phyloP scores from a whole-genome alignment of 352 stramenopile species.

The Globisporangium nagaii region DNA sequence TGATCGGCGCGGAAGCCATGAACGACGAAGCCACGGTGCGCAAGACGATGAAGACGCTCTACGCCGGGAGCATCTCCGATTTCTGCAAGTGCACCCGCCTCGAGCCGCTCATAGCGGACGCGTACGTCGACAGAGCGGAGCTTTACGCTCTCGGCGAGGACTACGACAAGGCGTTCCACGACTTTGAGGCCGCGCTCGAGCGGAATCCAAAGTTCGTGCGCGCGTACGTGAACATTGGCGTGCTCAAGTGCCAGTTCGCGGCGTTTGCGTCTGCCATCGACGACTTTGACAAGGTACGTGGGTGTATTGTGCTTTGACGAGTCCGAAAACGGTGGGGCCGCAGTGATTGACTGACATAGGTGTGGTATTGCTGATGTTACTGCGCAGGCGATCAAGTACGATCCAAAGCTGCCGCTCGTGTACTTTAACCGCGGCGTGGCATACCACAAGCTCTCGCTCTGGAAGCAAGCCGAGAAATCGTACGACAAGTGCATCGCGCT shows the following conservation, averaged over 20 bases:
- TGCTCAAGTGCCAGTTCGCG: constrained; percentile 78
- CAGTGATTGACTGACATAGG: not conserved
- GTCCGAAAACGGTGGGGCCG: too few relatives aligned
- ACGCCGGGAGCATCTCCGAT: constrained; percentile 43
- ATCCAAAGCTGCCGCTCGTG: constrained; percentile 26
- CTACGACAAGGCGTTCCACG: constrained; percentile 53
- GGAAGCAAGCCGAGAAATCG: constrained; percentile 55
- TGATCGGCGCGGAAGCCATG: constrained; percentile 34
- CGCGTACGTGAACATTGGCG: constrained; percentile 51
- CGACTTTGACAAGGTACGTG: constrained; percentile 45
- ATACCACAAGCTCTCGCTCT: constrained; percentile 69
- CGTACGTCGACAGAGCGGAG: constrained; percentile 67
- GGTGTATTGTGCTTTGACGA: not conserved
- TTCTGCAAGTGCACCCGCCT: constrained; percentile 63
- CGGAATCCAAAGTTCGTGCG: constrained; percentile 41
- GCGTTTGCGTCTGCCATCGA: constrained; percentile 55
- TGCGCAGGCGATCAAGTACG: constrained; percentile 33
- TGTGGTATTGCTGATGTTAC: not conserved
- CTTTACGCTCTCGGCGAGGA: constrained; percentile 57
- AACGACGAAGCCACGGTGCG: constrained; percentile 38
- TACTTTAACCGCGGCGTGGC: constrained; percentile 67
- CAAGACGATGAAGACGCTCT: constrained; percentile 51
- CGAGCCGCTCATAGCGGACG: constrained; percentile 42
- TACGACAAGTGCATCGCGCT: constrained; percentile 49
- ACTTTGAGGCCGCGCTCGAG: constrained; percentile 49